A percentile compares a stretch with the other conserved stretches of the same genome.
These are phyloP conservation scores for Aspergillus asperescens DNA, from an alignment of 495 filamentous ascomycete species.

Conservation along the genomic window DNA sequence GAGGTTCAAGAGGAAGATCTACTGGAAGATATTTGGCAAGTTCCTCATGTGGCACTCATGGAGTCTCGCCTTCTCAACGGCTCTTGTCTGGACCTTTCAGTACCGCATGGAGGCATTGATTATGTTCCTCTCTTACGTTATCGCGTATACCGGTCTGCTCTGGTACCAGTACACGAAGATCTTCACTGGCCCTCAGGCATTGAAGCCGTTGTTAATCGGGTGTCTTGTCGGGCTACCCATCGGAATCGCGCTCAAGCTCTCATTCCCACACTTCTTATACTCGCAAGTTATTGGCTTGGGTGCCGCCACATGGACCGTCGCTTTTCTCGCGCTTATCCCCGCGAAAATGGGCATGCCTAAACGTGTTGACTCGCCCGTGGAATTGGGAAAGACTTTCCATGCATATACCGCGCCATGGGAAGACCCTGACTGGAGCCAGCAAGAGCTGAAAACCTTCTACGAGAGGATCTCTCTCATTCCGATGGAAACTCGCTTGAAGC, in stretches of 20 bases:
- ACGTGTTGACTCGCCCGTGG: slow-evolving; percentile 36
- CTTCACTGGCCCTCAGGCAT: slow-evolving; percentile 50
- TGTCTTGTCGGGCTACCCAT: slow-evolving; percentile 43
- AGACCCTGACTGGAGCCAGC: slow-evolving; percentile 46
- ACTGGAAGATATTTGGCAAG: slow-evolving; percentile 49
- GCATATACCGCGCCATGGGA: slow-evolving; percentile 43
- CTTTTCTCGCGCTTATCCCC: slow-evolving; percentile 43
- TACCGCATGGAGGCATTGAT: slow-evolving; percentile 33
- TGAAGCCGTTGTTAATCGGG: slow-evolving; percentile 47
- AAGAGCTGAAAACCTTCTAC: slow-evolving; percentile 47
- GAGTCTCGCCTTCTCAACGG: slow-evolving; percentile 47
- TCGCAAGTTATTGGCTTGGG: slow-evolving; percentile 49
- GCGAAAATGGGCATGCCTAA: slow-evolving; percentile 43
- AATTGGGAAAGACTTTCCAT: slow-evolving; percentile 37
- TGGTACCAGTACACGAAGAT: slow-evolving; percentile 60
- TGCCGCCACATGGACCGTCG: slow-evolving; percentile 50
- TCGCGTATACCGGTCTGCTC: slow-evolving; percentile 53
- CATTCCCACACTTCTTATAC: slow-evolving; percentile 37
- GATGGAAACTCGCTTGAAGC: slow-evolving; percentile 27
- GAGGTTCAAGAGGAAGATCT: slow-evolving; percentile 45
- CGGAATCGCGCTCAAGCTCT: slow-evolving; percentile 40
- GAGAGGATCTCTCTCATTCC: slow-evolving; percentile 29
- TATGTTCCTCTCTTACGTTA: slow-evolving; percentile 50
- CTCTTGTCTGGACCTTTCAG: slow-evolving; percentile 53
- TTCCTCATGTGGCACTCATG: slow-evolving; percentile 55